A percentile compares a stretch with the other conserved stretches of the same genome.
Conservation (phyloP, 192 early-diverging fungal genomes). For the Rhizophagus clarus region DNA sequence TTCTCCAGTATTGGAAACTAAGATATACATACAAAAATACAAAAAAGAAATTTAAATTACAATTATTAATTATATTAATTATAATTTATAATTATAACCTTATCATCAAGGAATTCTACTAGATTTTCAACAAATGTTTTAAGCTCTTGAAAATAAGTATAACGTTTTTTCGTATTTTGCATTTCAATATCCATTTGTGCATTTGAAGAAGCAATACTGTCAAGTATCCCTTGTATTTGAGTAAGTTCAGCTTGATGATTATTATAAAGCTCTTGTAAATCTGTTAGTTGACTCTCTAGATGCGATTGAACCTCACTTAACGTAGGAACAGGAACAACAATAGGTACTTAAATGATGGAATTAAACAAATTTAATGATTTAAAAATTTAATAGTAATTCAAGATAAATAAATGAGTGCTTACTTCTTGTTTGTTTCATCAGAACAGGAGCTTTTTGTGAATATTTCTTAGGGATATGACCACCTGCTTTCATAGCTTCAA, state of each 20-base stretch:
- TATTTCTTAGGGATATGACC: slow-evolving; percentile 26
- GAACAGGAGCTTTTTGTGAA: background rate
- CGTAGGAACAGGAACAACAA: slow-evolving; percentile 38
- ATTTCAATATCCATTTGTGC: slow-evolving; percentile 46
- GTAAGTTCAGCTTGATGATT: slow-evolving; percentile 43
- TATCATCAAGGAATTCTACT: slow-evolving; percentile 57
- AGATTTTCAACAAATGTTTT: slow-evolving; percentile 50
- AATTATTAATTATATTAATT: background rate
- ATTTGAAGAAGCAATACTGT: slow-evolving; percentile 26
- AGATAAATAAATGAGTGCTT: background rate
- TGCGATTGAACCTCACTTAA: slow-evolving; percentile 41
- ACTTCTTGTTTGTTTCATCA: background rate
- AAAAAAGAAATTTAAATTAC: background rate
- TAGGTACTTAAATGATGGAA: slow-evolving; percentile 43
- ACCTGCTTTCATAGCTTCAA: slow-evolving; percentile 56
- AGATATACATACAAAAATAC: background rate
- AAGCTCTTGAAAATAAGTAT: slow-evolving; percentile 57
- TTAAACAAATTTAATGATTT: background rate
- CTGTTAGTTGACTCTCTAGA: slow-evolving; percentile 35
- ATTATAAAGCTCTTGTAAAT: slow-evolving; percentile 33
- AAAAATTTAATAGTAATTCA: background rate
- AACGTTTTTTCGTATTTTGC: slow-evolving; percentile 42
- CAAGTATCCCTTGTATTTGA: slow-evolving; percentile 42
- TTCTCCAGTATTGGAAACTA: slow-evolving; percentile 55
- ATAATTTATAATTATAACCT: slow-evolving; percentile 37